These are phyloP conservation scores for Neurospora hispaniola DNA, from an alignment of 495 filamentous ascomycete genomes.

Conservation along the genomic window DNA sequence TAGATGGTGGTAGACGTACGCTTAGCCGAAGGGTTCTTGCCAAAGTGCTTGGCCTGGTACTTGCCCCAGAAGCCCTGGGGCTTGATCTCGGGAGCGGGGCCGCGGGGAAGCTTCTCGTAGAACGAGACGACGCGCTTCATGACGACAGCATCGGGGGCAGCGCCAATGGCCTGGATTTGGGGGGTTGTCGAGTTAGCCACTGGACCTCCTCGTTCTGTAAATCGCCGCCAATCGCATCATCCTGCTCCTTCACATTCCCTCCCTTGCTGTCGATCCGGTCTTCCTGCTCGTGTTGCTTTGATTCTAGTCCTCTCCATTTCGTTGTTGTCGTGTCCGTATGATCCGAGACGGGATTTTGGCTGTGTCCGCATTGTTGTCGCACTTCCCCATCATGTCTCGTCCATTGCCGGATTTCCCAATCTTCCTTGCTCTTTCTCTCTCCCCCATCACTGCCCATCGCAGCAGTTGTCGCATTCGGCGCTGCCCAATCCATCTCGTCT, in stretches of 20 bases:
- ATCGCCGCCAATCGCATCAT: not conserved
- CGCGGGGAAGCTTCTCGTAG: conserved; percentile 94
- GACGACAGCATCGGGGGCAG: conserved; percentile 83
- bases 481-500: not conserved
- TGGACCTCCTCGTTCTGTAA: not conserved
- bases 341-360: not conserved
- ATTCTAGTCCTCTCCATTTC: not conserved
- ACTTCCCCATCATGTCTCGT: not conserved
- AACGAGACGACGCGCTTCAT: conserved; percentile 96
- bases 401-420: not conserved
- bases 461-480: not conserved
- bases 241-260: not conserved
- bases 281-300: not conserved
- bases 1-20: conserved; percentile 51
- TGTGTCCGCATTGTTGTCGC: not conserved
- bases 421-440: not conserved
- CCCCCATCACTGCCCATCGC: not conserved
- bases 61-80: conserved; percentile 66
- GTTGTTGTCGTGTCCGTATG: not conserved
- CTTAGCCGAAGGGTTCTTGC: conserved; percentile 74
- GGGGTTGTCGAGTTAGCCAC: conserved; percentile 22
- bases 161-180: conserved; percentile 64
- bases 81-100: conserved; percentile 69
- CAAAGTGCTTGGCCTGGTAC: conserved; percentile 92
- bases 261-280: too few relatives aligned